Percentiles rank a stretch among this genome's conserved stretches.
These are phyloP conservation scores for Chamaecrista fasciculata DNA, from an alignment of 306 rosid genomes.

Conservation along the genomic window DNA sequence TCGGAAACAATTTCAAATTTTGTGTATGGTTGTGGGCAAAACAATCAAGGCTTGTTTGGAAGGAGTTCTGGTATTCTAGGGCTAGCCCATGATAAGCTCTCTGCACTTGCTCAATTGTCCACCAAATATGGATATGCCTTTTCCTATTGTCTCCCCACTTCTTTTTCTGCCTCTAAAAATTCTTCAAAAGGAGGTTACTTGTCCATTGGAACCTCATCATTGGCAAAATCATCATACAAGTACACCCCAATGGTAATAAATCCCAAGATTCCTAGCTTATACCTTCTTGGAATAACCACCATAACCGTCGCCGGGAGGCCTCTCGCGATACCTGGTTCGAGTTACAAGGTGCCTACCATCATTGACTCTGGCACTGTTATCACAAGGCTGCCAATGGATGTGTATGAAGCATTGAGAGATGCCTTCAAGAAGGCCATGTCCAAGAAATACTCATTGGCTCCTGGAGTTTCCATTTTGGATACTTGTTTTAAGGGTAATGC, in stretches of 20 bases:
- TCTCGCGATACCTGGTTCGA: constrained; percentile 35
- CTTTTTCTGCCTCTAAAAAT: constrained; percentile 24
- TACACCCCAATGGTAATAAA: constrained; percentile 50
- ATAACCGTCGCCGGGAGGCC: constrained; percentile 51
- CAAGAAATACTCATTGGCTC: constrained; percentile 37
- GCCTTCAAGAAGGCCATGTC: constrained; percentile 45
- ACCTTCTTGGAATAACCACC: constrained; percentile 35
- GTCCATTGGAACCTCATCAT: constrained; percentile 53
- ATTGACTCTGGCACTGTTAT: constrained; percentile 74
- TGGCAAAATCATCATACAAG: constrained; percentile 33
- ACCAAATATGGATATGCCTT: constrained; percentile 48
- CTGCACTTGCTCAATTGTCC: constrained; percentile 47
- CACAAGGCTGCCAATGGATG: constrained; percentile 50
- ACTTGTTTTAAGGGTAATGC: constrained; percentile 49
- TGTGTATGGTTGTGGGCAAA: constrained; percentile 59
- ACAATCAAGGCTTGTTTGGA: constrained; percentile 61
- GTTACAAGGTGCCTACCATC: constrained; percentile 54
- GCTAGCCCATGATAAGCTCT: constrained; percentile 44
- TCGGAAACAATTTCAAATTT: constrained; percentile 37
- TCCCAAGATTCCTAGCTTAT: constrained; percentile 39
- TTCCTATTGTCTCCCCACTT: constrained; percentile 67
- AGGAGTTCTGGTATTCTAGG: constrained; percentile 51
- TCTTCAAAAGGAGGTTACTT: constrained; percentile 46
- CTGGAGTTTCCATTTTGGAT: constrained; percentile 44
- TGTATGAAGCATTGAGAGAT: constrained; percentile 39